Percentiles rank a stretch among this genome's conserved stretches.
Conservation (phyloP, 257 asterid genomes). For the Rehmannia glutinosa region DNA sequence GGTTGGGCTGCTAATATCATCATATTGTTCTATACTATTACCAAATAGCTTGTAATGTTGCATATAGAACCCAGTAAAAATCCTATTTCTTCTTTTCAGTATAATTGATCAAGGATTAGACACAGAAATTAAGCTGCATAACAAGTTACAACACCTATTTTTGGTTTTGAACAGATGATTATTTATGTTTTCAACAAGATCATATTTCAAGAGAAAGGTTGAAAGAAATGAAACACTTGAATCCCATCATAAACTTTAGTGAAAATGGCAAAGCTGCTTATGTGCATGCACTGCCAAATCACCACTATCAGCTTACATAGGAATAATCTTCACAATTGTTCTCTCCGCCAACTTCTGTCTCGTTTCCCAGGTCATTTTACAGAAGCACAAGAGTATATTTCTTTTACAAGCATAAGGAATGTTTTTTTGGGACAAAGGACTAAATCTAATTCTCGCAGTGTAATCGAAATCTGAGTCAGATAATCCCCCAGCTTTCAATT, state of each 20-base stretch:
- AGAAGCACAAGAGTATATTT: not conserved
- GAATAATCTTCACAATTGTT: no score
- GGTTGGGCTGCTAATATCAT: no score
- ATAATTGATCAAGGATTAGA: no score
- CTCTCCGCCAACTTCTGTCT: not conserved
- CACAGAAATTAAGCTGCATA: no score
- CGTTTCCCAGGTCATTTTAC: conserved; percentile 4
- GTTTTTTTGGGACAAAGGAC: not conserved
- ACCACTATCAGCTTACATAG: not conserved
- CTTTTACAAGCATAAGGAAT: not conserved
- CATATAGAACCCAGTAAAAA: no score
- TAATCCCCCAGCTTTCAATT: conserved; percentile 16
- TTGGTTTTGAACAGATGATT: no score
- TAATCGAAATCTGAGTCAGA: conserved; percentile 1
- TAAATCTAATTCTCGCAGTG: not conserved
- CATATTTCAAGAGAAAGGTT: not conserved
- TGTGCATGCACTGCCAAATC: not conserved
- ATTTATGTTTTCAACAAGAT: not conserved
- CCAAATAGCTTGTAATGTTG: no score
- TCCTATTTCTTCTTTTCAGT: no score
- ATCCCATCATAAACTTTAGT: not conserved
- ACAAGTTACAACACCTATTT: no score
- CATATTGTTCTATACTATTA: no score
- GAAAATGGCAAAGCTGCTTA: not conserved
- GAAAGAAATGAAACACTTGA: not conserved